Evolutionary conservation across 1,284 basidiomycete species (phyloP), one percentile per base, ranked within the genome.

Genomic region (Sutorius eximius): DNA sequence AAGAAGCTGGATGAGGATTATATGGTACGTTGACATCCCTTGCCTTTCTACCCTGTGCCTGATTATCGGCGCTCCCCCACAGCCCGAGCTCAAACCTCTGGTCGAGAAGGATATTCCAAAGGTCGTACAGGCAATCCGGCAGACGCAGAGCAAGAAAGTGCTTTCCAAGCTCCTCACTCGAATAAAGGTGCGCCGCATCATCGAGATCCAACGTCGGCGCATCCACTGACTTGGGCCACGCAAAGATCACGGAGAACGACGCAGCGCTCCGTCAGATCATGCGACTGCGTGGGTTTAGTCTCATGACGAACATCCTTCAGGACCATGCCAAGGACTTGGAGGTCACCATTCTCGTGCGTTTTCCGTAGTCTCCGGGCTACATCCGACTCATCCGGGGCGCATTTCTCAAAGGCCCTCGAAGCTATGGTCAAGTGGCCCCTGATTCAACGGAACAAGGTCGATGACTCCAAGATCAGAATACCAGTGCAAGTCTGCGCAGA

Each of bases 1-100:
- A 91, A 89, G 78, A 92, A 95, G 70, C 85, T 98, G 43, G 95
- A 96, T 68, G 93, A 96, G 54, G 95, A 98, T 75, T 98, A 91
- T 69, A 82, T 85, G 74, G 91, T 93, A 65, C 61, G 78, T 70
- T 18, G 12, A 3, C 16, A 3, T 16, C 1, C 3, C 22, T 49
- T 37, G 29, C 38, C 44, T 8, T 32, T 30, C 49, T n/a, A 24
- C 44, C 20, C 16, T 2, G 11, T 30, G 6, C 30, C 33, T 57
- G 5, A 55, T 49, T 15, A 2, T 45, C 49, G 12, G 51, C 18
- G 48, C 34, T 38, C 40, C 13, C 43, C 53, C 47, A 13, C 57
- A 88, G 85, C 87, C 87, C 4, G 79, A 77, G 37, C 78, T 98
- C 65, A 87, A 86, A 55, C 86, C 93, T 0, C 82, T 98, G 38